Percentiles rank a stretch among this genome's conserved stretches.
phyloP scores from a whole-genome alignment of 192 early-diverging fungal species.

The Coemansia sp. region DNA sequence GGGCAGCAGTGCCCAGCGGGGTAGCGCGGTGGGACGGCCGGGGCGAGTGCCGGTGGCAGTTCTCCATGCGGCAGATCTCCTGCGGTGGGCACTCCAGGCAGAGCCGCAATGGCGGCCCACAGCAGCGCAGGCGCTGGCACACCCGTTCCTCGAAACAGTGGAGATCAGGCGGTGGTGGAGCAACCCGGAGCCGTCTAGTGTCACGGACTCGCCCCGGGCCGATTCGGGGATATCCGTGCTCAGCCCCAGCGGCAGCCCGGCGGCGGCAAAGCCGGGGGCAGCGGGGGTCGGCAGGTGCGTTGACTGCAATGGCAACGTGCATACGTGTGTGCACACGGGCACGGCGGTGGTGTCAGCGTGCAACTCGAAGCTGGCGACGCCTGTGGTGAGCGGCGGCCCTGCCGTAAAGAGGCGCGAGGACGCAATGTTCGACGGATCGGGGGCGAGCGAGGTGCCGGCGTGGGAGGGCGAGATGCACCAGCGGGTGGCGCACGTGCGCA shows the following conservation, averaged over 20 bases:
- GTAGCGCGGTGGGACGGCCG: conserved; percentile 1
- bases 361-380: conserved; percentile 9
- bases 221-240: not conserved
- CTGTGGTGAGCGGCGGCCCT: not conserved
- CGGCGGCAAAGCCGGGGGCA: not conserved
- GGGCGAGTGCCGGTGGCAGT: conserved; percentile 48
- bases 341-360: conserved; percentile 13
- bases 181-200: too few relatives aligned
- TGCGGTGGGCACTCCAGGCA: conserved; percentile 53
- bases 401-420: not conserved
- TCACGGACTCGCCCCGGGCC: not conserved
- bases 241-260: not conserved
- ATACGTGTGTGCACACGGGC: conserved; percentile 1
- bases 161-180: conserved; percentile 9
- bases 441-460: conserved; percentile 8
- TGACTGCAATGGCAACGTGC: not conserved
- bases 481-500: conserved; percentile 11
- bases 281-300: not conserved
- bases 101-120: conserved; percentile 53
- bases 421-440: conserved; percentile 25
- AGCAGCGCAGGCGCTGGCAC: conserved; percentile 50
- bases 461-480: conserved; percentile 44
- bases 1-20: too few relatives aligned
- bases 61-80: conserved; percentile 57
- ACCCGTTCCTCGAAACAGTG: conserved; percentile 51